Base-by-base conservation (phyloP, 116 monocot species). In the Thalassia testudinum region DNA sequence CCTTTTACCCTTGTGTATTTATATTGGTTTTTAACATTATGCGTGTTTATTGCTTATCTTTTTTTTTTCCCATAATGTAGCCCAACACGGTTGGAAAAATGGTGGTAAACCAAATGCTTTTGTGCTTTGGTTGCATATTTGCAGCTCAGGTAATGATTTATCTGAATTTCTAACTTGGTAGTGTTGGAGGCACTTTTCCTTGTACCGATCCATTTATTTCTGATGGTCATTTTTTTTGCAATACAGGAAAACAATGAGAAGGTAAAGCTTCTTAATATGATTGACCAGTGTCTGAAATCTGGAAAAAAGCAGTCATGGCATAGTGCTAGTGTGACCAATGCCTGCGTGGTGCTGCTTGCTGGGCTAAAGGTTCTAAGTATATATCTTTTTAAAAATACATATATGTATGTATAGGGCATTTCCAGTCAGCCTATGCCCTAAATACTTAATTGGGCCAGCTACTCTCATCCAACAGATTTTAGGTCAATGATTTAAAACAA, bases 41-140 rank as follows among this genome's bases (percentile, higher is more conserved):
- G n/a, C n/a, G n/a, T n/a, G n/a, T n/a, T 10, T 34, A 34, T 3
- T 34, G 30, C 30, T 34, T 34, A 34, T 34, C 10, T 17, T 49
- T 40, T 29, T 67, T 25, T 19, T 43, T 66, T 66, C n/a, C n/a
- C 0, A 19, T 52, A n/a, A 21, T 71, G 47, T 63, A 97, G 97
- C 72, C 89, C 15, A 85, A 79, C 64, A 65, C 82, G 2, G 54
- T 85, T 26, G 75, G 79, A 69, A 89, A 72, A 72, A 65, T 82
- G 71, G 61, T 97, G 64, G 77, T 89, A 62, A 97, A 97, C 56
- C 97, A 97, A 62, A 89, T 79, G 82, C 78, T 97, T 24, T 55
- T 88, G 60, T 85, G 75, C 63, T 79, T 89, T 67, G 97, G 85
- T 48, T 63, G 57, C 18, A 82, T 97, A 7, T 89, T 97, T 82